Evolutionary conservation across 495 filamentous ascomycete genomes (phyloP).

Genomic region (Hypoxylon lenormandii): DNA sequence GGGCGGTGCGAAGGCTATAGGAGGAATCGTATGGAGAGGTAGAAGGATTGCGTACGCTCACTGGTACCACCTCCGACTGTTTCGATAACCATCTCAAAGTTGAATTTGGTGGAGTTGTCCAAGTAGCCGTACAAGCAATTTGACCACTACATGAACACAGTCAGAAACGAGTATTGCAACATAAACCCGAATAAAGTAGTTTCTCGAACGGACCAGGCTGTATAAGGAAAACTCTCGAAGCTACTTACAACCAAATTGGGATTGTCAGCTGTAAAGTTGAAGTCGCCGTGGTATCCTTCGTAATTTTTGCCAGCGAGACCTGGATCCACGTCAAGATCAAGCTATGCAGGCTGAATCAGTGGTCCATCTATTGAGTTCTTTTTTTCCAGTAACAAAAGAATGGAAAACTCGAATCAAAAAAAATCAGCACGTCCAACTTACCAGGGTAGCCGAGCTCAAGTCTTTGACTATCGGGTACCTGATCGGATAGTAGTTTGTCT

Average conservation of each 20-base stretch:
- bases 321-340: slow-evolving; percentile 28
- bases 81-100: neutral
- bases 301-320: neutral
- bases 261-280: slow-evolving; percentile 14
- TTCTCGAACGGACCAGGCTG: no score
- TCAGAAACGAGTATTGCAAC: no score
- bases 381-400: no score
- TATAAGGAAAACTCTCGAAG: neutral
- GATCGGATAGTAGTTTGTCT: slow-evolving; percentile 20
- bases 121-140: slow-evolving; percentile 6
- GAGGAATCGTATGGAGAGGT: no score
- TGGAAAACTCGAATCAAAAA: neutral
- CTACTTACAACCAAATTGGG: slow-evolving; percentile 17
- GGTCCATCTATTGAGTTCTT: no score
- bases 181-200: no score
- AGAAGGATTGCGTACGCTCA: slow-evolving; percentile 5
- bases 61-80: slow-evolving; percentile 8
- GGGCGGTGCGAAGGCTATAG: no score
- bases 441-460: slow-evolving; percentile 19
- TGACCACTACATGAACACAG: slow-evolving; percentile 6
- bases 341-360: neutral
- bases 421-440: slow-evolving; percentile 11
- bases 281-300: slow-evolving; percentile 19
- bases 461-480: slow-evolving; percentile 29
- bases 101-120: slow-evolving; percentile 11